Percentiles rank a stretch among this genome's conserved stretches.
Evolutionary conservation across 257 asterid species (phyloP).

Genomic region (Penstemon eatonii): DNA sequence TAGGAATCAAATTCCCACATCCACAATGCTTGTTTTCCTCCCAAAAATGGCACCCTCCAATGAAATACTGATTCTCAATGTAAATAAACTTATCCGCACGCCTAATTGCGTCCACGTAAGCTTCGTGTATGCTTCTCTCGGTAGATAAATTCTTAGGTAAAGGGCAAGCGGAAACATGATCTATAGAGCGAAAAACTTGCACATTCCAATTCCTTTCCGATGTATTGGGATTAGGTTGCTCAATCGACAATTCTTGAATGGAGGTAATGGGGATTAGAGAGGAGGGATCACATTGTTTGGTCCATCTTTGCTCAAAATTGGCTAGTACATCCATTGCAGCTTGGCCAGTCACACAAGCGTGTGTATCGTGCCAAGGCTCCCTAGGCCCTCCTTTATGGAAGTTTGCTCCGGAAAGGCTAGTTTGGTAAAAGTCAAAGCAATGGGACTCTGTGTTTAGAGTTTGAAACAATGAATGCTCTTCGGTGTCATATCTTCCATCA

Average conservation of each 20-base stretch:
- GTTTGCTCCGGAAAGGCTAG: conserved; percentile 72
- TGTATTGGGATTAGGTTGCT: conserved; percentile 35
- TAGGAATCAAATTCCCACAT: conserved; percentile 76
- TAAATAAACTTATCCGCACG: conserved; percentile 74
- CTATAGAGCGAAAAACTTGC: conserved; percentile 83
- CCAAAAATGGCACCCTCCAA: conserved; percentile 91
- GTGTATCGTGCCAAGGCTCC: conserved; percentile 95
- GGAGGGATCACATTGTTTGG: conserved; percentile 71
- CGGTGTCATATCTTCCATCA: conserved; percentile 90
- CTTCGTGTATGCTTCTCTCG: conserved; percentile 80
- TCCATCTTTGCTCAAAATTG: conserved; percentile 91
- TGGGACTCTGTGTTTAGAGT: conserved; percentile 80
- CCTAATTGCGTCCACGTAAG: conserved; percentile 82
- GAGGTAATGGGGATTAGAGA: conserved; percentile 48
- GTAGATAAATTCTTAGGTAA: conserved; percentile 42
- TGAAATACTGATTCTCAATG: conserved; percentile 86
- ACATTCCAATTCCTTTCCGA: conserved; percentile 60
- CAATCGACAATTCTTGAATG: conserved; percentile 49
- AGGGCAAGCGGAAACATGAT: conserved; percentile 63
- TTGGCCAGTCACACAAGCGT: conserved; percentile 69
- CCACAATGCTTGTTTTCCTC: conserved; percentile 76
- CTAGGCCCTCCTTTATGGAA: conserved; percentile 92
- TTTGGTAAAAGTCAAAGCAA: conserved; percentile 77
- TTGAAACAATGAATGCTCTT: conserved; percentile 68
- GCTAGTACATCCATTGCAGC: conserved; percentile 69